A percentile compares a stretch with the other conserved stretches of the same genome.
These are phyloP conservation scores for Lagerstroemia speciosa DNA, from an alignment of 345 rosid species.

Conservation along the genomic window DNA sequence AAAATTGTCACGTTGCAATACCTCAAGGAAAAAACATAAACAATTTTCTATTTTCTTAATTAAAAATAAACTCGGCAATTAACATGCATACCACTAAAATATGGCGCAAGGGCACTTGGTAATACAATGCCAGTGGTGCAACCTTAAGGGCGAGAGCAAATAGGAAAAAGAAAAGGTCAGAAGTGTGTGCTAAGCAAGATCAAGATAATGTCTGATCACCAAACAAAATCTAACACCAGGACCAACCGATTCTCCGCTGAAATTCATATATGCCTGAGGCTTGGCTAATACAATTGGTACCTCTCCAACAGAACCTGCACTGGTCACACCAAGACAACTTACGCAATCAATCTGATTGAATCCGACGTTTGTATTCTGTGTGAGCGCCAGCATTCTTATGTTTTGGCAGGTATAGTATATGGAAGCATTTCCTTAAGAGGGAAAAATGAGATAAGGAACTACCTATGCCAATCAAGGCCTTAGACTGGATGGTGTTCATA, in stretches of 20 bases:
- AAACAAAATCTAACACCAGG: neutral
- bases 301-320: conserved; percentile 85
- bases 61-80: neutral
- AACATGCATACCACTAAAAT: conserved; percentile 53
- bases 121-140: conserved; percentile 88
- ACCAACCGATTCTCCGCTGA: conserved; percentile 89
- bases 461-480: conserved; percentile 94
- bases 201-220: neutral
- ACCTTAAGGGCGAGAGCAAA: conserved; percentile 31
- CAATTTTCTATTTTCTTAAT: neutral
- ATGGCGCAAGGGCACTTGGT: conserved; percentile 87
- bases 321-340: conserved; percentile 27
- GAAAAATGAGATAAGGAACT: conserved; percentile 15
- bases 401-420: neutral
- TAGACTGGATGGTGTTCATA: conserved; percentile 82
- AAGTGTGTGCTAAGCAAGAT: neutral
- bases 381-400: neutral
- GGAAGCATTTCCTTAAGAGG: neutral
- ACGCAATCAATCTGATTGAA: neutral
- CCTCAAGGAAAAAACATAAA: neutral
- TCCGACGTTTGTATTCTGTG: neutral
- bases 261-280: conserved; percentile 92
- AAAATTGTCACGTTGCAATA: neutral
- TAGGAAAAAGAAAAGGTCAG: neutral
- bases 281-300: conserved; percentile 82